A percentile compares a stretch with the other conserved stretches of the same genome.
Conservation (phyloP, 1,139 yeast genomes). For the Lizanozyma gosingica region DNA sequence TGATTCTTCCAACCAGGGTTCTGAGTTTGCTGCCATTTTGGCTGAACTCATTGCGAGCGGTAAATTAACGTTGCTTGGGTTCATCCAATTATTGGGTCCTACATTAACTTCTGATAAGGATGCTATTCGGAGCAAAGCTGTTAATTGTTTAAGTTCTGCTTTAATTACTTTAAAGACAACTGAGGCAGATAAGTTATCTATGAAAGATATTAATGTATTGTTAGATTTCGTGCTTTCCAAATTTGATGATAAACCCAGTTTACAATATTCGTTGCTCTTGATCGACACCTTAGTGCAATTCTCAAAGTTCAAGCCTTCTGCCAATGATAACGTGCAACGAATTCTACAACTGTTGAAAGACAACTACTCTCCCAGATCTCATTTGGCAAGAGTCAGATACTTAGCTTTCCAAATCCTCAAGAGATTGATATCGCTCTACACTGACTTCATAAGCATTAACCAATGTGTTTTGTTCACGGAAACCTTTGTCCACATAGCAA, state of each 20-base stretch:
- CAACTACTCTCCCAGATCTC: slow-evolving; percentile 51
- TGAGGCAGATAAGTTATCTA: slow-evolving; percentile 30
- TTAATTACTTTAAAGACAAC: slow-evolving; percentile 22
- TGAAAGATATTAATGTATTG: slow-evolving; percentile 62
- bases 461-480: slow-evolving; percentile 36
- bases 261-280: slow-evolving; percentile 47
- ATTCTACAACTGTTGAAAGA: slow-evolving; percentile 34
- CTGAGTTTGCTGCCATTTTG: slow-evolving; percentile 16
- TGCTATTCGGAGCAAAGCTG: slow-evolving; percentile 40
- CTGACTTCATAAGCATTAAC: slow-evolving; percentile 9
- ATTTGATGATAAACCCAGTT: slow-evolving; percentile 52
- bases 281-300: slow-evolving; percentile 42
- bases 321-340: slow-evolving; percentile 18
- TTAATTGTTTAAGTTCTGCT: slow-evolving; percentile 50
- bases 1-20: slow-evolving; percentile 17
- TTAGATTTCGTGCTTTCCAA: slow-evolving; percentile 57
- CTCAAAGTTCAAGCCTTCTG: slow-evolving; percentile 30
- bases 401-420: slow-evolving; percentile 46
- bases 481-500: slow-evolving; percentile 58
- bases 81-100: slow-evolving; percentile 48
- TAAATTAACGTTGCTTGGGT: slow-evolving; percentile 36
- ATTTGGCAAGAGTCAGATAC: slow-evolving; percentile 59
- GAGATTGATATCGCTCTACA: slow-evolving; percentile 18
- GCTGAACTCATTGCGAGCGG: slow-evolving; percentile 21
- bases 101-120: slow-evolving; percentile 64